A percentile compares a stretch with the other conserved stretches of the same genome.
These are phyloP conservation scores for Tulasnella sp. DNA, from an alignment of 768 basidiomycete genomes.

Conservation along the genomic window DNA sequence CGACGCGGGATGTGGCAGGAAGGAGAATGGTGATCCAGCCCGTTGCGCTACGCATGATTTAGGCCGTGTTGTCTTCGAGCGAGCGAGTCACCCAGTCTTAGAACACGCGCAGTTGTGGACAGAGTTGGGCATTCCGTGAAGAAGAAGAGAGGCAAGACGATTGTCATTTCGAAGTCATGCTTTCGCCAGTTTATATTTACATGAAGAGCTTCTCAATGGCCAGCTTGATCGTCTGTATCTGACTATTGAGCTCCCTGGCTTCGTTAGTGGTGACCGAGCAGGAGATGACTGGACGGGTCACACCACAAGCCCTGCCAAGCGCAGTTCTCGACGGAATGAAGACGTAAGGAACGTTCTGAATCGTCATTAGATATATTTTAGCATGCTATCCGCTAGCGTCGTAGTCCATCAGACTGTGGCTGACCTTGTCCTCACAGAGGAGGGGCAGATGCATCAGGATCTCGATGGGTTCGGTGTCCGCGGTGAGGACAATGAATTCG, in stretches of 20 bases:
- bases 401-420: slow-evolving; percentile 13
- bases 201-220: slow-evolving; percentile 54
- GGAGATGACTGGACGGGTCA: slow-evolving; percentile 88
- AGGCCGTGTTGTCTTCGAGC: no score
- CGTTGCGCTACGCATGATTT: no score
- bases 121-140: no score
- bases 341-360: slow-evolving; percentile 93
- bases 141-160: no score
- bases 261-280: slow-evolving; percentile 96
- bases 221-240: slow-evolving; percentile 78
- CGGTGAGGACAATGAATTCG: slow-evolving; percentile 94
- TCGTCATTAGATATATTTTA: neutral
- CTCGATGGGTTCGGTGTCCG: slow-evolving; percentile 94
- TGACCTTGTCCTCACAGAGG: slow-evolving; percentile 94
- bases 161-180: no score
- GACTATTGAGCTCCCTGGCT: slow-evolving; percentile 76
- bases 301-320: slow-evolving; percentile 90
- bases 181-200: no score
- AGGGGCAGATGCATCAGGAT: slow-evolving; percentile 95
- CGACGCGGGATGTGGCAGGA: no score
- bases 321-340: slow-evolving; percentile 94
- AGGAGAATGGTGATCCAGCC: no score
- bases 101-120: no score
- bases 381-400: no score
- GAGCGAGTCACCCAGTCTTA: no score